phyloP scores from a whole-genome alignment of 495 filamentous ascomycete species.

The Penicillium robsamsonii region DNA sequence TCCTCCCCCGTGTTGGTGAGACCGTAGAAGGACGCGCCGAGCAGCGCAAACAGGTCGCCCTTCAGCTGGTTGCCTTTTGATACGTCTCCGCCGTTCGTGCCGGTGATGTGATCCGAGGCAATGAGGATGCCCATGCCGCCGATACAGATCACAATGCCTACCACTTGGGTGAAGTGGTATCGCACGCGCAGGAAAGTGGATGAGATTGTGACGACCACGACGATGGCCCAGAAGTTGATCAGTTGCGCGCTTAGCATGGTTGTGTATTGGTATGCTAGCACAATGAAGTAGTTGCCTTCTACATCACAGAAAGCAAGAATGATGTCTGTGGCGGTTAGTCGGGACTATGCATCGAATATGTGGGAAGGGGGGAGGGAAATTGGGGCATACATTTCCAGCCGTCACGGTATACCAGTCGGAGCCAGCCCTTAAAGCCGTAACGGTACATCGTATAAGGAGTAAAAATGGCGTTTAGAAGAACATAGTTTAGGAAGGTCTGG shows the following conservation, averaged over 20 bases:
- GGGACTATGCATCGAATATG: neutral
- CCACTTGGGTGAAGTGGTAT: conserved; percentile 79
- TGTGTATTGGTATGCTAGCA: conserved; percentile 90
- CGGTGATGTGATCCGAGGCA: conserved; percentile 79
- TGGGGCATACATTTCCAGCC: conserved; percentile 75
- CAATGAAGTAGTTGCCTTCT: conserved; percentile 95
- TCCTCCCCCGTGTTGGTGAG: conserved; percentile 88
- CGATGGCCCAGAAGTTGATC: conserved; percentile 99
- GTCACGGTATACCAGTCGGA: conserved; percentile 58
- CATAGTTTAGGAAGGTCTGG: conserved; percentile 93
- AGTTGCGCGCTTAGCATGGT: conserved; percentile 88
- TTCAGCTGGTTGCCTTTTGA: conserved; percentile 67
- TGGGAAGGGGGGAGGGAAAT: neutral
- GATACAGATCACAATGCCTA: conserved; percentile 86
- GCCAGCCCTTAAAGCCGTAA: conserved; percentile 73
- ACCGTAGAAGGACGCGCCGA: conserved; percentile 89
- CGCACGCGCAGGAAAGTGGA: conserved; percentile 79
- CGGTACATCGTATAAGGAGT: conserved; percentile 77
- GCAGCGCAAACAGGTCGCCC: conserved; percentile 87
- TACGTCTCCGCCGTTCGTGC: conserved; percentile 59
- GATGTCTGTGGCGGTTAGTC: conserved; percentile 52
- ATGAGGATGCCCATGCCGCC: conserved; percentile 90
- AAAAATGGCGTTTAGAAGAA: conserved; percentile 79
- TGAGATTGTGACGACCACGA: conserved; percentile 83
- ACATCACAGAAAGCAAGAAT: conserved; percentile 92